phyloP scores from a whole-genome alignment of 345 rosid species.

The Erucastrum elatum region DNA sequence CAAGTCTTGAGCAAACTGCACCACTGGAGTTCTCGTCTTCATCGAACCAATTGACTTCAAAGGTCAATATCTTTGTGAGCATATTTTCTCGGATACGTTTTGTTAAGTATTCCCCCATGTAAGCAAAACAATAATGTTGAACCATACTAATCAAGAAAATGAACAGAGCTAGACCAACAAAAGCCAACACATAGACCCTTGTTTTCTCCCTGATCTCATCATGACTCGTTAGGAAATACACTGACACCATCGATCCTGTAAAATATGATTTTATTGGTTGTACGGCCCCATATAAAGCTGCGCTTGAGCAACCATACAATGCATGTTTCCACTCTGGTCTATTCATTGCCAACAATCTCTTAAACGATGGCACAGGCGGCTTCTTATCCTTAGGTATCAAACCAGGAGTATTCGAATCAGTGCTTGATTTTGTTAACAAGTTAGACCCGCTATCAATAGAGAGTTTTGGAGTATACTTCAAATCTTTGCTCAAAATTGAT shows the following conservation, averaged over 20 bases:
- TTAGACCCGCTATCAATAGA: constrained; percentile 47
- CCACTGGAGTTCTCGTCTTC: constrained; percentile 67
- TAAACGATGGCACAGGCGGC: constrained; percentile 48
- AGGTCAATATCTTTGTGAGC: constrained; percentile 62
- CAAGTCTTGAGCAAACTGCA: constrained; percentile 58
- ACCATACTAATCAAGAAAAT: constrained; percentile 42
- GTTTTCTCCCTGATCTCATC: constrained; percentile 50
- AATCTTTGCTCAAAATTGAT: constrained; percentile 31
- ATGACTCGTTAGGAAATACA: constrained; percentile 45
- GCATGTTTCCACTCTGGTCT: constrained; percentile 70
- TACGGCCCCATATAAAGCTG: constrained; percentile 53
- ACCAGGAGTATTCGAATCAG: background rate
- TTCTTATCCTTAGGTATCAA: constrained; percentile 23
- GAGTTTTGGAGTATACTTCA: constrained; percentile 38
- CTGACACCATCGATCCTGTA: constrained; percentile 50
- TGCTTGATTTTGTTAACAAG: constrained; percentile 20
- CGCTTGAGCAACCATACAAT: constrained; percentile 46
- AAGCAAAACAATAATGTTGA: constrained; percentile 64
- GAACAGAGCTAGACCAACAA: constrained; percentile 47
- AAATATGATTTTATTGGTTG: constrained; percentile 49
- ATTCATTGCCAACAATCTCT: constrained; percentile 55
- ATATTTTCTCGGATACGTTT: constrained; percentile 64
- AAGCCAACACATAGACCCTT: constrained; percentile 43
- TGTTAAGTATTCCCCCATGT: constrained; percentile 63
- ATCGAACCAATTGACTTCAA: constrained; percentile 78